A percentile compares a stretch with the other conserved stretches of the same genome.
These are phyloP conservation scores for Phytophthora crassamura DNA, from an alignment of 352 stramenopile species.

Conservation along the genomic window DNA sequence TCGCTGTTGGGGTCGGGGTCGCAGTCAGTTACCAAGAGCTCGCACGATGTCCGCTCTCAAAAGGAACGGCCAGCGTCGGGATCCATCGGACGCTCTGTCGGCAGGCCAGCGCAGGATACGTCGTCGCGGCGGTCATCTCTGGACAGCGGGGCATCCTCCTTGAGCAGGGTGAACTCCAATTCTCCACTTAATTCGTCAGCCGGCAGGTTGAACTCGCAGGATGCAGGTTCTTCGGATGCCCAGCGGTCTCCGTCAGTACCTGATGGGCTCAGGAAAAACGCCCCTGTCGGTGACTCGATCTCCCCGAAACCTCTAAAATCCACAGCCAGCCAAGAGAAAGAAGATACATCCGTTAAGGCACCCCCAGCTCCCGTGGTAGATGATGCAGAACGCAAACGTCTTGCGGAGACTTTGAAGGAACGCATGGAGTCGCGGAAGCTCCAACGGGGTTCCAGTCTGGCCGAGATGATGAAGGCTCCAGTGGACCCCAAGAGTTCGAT, in stretches of 20 bases:
- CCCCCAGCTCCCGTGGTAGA: slow-evolving; percentile 23
- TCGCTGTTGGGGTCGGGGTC: slow-evolving; percentile 33
- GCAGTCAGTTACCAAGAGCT: slow-evolving; percentile 42
- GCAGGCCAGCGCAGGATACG: slow-evolving; percentile 27
- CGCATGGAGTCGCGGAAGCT: slow-evolving; percentile 54
- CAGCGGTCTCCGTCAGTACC: slow-evolving; percentile 20
- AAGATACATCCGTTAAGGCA: slow-evolving; percentile 21
- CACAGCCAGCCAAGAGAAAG: slow-evolving; percentile 19
- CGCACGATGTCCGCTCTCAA: slow-evolving; percentile 56
- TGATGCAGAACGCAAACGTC: slow-evolving; percentile 48
- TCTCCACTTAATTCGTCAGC: slow-evolving; percentile 18
- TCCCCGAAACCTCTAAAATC: slow-evolving; percentile 31
- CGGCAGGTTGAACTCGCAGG: slow-evolving; percentile 26
- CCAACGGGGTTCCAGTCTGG: slow-evolving; percentile 41
- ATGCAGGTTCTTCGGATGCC: slow-evolving; percentile 20
- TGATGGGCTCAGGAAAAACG: slow-evolving; percentile 28
- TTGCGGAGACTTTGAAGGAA: slow-evolving; percentile 41
- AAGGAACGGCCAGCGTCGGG: slow-evolving; percentile 33
- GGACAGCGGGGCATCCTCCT: slow-evolving; percentile 26
- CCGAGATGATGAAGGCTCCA: slow-evolving; percentile 45
- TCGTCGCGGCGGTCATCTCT: slow-evolving; percentile 40
- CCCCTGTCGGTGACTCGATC: slow-evolving; percentile 15
- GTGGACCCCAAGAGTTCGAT: slow-evolving; percentile 24
- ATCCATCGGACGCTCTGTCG: slow-evolving; percentile 28
- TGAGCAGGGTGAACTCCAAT: slow-evolving; percentile 29